A percentile compares a stretch with the other conserved stretches of the same genome.
Evolutionary conservation across 192 early-diverging fungal genomes (phyloP).

Genomic region (Coemansia sp.): DNA sequence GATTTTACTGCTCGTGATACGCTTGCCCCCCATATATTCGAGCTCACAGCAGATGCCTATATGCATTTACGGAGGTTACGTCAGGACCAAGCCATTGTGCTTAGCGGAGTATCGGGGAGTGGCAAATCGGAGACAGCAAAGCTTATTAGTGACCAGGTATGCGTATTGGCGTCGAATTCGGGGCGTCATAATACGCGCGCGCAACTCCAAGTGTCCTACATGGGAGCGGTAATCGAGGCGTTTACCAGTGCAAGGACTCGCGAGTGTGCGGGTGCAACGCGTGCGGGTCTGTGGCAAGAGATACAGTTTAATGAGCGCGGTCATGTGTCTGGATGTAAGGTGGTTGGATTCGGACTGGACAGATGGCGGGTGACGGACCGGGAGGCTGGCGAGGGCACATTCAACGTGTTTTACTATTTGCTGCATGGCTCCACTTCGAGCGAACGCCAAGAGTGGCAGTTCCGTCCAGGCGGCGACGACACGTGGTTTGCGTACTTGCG

Average conservation of each 20-base stretch:
- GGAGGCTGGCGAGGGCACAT: slow-evolving; percentile 75
- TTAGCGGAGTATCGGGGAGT: slow-evolving; percentile 81
- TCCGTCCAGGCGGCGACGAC: slow-evolving; percentile 66
- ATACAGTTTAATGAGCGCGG: slow-evolving; percentile 91
- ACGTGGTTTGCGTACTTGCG: slow-evolving; percentile 35
- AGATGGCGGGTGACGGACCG: slow-evolving; percentile 73
- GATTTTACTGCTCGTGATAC: slow-evolving; percentile 37
- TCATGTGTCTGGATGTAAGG: slow-evolving; percentile 82
- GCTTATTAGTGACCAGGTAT: slow-evolving; percentile 65
- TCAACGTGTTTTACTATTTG: slow-evolving; percentile 95
- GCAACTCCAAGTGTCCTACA: slow-evolving; percentile 67
- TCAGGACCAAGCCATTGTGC: slow-evolving; percentile 86
- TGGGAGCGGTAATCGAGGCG: slow-evolving; percentile 76
- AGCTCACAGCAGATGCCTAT: slow-evolving; percentile 82
- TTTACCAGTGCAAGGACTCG: slow-evolving; percentile 86
- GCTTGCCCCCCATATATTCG: slow-evolving; percentile 79
- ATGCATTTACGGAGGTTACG: slow-evolving; percentile 82
- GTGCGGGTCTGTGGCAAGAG: slow-evolving; percentile 84
- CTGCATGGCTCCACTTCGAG: slow-evolving; percentile 78
- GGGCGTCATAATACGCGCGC: slow-evolving; percentile 67
- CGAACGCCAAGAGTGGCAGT: slow-evolving; percentile 73
- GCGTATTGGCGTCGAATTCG: slow-evolving; percentile 66
- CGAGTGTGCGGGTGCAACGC: slow-evolving; percentile 76
- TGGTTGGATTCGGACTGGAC: slow-evolving; percentile 86
- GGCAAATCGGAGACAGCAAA: slow-evolving; percentile 85